Evolutionary conservation across 2,329 filamentous ascomycete species (phyloP).

Genomic region (Pezicula carpinea): DNA sequence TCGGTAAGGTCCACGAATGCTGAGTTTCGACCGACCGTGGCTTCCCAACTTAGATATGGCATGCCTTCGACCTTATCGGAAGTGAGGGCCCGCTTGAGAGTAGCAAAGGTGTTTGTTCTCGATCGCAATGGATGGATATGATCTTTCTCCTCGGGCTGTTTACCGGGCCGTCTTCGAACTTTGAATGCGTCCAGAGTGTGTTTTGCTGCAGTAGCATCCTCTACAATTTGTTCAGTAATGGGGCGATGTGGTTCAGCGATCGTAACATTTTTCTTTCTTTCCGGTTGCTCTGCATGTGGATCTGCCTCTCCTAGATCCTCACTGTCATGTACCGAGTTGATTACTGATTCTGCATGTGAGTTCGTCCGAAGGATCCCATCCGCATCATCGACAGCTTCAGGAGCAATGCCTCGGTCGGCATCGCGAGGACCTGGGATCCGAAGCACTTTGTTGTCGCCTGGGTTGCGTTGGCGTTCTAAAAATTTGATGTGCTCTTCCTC

Average conservation of each 20-base stretch:
- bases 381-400: constrained; percentile 47
- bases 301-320: constrained; percentile 9
- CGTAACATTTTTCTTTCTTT: constrained; percentile 23
- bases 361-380: constrained; percentile 14
- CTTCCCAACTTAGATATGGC: constrained; percentile 92
- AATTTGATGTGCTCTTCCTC: constrained; percentile 85
- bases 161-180: constrained; percentile 37
- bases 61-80: constrained; percentile 51
- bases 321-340: constrained; percentile 10
- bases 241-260: constrained; percentile 21
- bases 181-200: constrained; percentile 29
- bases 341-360: constrained; percentile 16
- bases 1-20: constrained; percentile 84
- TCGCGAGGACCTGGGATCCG: constrained; percentile 91
- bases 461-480: constrained; percentile 75
- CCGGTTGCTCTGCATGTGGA: constrained; percentile 8
- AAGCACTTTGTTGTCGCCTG: constrained; percentile 66
- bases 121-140: constrained; percentile 6
- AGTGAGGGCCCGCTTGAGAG: constrained; percentile 43
- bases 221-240: constrained; percentile 24
- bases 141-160: constrained; percentile 25
- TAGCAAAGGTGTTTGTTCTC: constrained; percentile 45
- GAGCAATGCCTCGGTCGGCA: constrained; percentile 75
- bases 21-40: constrained; percentile 89
- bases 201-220: constrained; percentile 19